Evolutionary conservation across 2,329 filamentous ascomycete genomes (phyloP), one percentile per base, ranked within the genome.

Genomic region (Exophiala viscosa): DNA sequence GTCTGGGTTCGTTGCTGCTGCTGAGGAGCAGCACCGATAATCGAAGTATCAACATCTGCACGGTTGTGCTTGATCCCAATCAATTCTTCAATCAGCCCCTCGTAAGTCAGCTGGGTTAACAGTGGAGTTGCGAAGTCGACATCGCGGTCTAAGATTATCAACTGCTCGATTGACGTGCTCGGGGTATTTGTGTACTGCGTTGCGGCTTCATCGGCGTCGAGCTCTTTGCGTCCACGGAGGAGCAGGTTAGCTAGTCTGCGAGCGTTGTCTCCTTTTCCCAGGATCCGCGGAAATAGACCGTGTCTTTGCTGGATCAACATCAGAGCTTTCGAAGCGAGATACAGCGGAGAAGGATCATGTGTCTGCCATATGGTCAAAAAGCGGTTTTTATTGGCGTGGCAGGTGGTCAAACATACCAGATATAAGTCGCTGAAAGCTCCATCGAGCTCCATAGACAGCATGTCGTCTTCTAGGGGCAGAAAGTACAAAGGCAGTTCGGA

Each of bases 101-200:
- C 92, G 65, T 99, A 99, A 1, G 93, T 99, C 57, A 99, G 76
- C 68, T 99, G 93, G 0, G 92, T 97, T 48, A 99, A 84, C 13
- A 99, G 78, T 0, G 88, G 86, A 1, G 93, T 96, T 13, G 92
- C 89, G 64, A 93, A 90, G 69, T 99, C 93, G 50, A 96, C 87
- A 67, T 96, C 91, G 45, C 93, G 87, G 69, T 99, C 93, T 50
- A 99, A 90, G 55, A 99, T 87, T 64, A 99, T 91, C 54, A 96
- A 76, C 65, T 87, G 95, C 69, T 99, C 93, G 43, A 90, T 88
- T 5, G 85, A 85, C 9, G 87, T 87, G 69, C 93, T 97, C 10
- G 93, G 92, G 9, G 88, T 85, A 38, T 74, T 76, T 23, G 76
- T 73, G 43, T 62, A 62, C 33, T 55, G 60, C 3, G 59, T 62